Percentiles rank a stretch among this genome's conserved stretches.
phyloP scores from a whole-genome alignment of 257 asterid genomes.

The Plantago ovata region DNA sequence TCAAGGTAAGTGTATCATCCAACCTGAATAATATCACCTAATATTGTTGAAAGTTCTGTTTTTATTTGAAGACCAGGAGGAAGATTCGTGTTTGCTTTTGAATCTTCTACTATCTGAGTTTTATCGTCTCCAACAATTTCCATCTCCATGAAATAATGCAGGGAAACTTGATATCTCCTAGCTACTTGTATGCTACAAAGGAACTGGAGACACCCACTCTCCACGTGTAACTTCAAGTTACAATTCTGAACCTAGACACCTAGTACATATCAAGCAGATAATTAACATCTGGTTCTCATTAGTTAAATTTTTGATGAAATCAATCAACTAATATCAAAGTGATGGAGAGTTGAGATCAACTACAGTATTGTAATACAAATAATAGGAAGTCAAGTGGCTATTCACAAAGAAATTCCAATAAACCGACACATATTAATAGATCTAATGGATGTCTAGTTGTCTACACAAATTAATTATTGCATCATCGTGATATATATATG shows the following conservation, averaged over 20 bases:
- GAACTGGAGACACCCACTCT: not conserved
- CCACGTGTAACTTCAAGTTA: constrained; percentile 1
- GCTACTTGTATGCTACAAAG: not conserved
- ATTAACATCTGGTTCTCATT: not conserved
- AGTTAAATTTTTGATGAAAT: too few species aligned
- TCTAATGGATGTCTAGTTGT: not conserved
- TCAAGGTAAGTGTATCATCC: not conserved
- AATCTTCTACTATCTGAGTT: not conserved
- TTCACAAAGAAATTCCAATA: not conserved
- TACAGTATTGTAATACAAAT: too few species aligned
- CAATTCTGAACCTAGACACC: not conserved
- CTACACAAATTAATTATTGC: not conserved
- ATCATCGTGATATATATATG: too few species aligned
- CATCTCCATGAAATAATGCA: constrained; percentile 2
- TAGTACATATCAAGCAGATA: not conserved
- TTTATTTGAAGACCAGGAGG: constrained; percentile 1
- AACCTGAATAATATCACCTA: constrained; percentile 16
- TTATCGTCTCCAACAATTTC: constrained; percentile 11
- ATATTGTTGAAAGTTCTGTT: not conserved
- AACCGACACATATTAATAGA: not conserved
- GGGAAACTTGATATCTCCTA: not conserved
- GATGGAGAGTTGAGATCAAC: too few species aligned
- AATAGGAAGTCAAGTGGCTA: not conserved
- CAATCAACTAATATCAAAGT: too few species aligned
- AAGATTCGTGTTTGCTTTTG: not conserved